A percentile compares a stretch with the other conserved stretches of the same genome.
Conservation (phyloP, 352 stramenopile species). For the Globisporangium recalcitrans region DNA sequence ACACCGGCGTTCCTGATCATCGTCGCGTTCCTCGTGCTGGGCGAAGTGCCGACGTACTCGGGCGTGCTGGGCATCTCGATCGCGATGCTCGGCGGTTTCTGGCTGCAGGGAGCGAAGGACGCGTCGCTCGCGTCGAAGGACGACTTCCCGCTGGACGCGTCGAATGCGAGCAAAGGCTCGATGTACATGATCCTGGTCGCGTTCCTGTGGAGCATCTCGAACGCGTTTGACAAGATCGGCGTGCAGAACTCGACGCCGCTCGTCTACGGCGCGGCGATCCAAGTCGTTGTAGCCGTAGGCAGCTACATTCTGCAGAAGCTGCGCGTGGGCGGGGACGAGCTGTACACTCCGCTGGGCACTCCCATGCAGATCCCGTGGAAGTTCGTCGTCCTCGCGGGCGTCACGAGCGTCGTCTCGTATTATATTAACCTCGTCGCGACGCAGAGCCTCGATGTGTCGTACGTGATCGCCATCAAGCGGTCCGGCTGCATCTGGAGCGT, state of each 20-base stretch:
- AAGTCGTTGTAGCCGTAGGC: slow-evolving; percentile 57
- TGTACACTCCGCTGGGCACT: slow-evolving; percentile 52
- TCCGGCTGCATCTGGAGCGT: slow-evolving; percentile 84
- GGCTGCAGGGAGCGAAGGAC: slow-evolving; percentile 56
- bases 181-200: slow-evolving; percentile 81
- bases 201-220: slow-evolving; percentile 81
- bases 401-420: slow-evolving; percentile 76
- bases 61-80: slow-evolving; percentile 63
- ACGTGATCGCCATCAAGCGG: slow-evolving; percentile 83
- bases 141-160: slow-evolving; percentile 41
- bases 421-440: slow-evolving; percentile 82
- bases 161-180: slow-evolving; percentile 65
- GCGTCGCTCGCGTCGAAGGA: slow-evolving; percentile 28
- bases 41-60: slow-evolving; percentile 61
- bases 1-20: slow-evolving; percentile 71
- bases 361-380: slow-evolving; percentile 65
- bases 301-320: slow-evolving; percentile 62
- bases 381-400: slow-evolving; percentile 52
- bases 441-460: slow-evolving; percentile 74
- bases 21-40: slow-evolving; percentile 69
- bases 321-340: slow-evolving; percentile 48
- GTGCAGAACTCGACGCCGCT: slow-evolving; percentile 75
- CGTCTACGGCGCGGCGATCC: slow-evolving; percentile 66
- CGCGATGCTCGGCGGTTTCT: slow-evolving; percentile 67
- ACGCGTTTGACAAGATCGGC: slow-evolving; percentile 81